Evolutionary conservation across 176 grass and related monocot species (phyloP).

Genomic region (Triticum monococcum): DNA sequence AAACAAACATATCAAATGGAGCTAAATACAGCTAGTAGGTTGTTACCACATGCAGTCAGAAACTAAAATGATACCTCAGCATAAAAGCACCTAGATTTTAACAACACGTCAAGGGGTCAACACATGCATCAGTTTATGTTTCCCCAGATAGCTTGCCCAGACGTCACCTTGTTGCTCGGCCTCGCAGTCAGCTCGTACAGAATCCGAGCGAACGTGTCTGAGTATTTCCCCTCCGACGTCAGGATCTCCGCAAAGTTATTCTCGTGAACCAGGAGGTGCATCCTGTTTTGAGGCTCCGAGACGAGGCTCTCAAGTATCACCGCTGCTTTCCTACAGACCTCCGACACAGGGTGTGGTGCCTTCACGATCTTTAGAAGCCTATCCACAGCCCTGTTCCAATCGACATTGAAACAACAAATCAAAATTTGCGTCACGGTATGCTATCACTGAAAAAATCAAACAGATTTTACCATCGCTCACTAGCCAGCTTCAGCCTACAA

Average conservation of each 20-base stretch:
- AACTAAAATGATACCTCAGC: not conserved
- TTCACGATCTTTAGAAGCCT: slow-evolving; percentile 89
- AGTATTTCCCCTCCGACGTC: slow-evolving; percentile 74
- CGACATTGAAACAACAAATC: not conserved
- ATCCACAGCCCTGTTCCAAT: slow-evolving; percentile 84
- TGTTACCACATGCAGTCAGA: slow-evolving; percentile 28
- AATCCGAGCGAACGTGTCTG: slow-evolving; percentile 91
- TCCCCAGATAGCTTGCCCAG: slow-evolving; percentile 86
- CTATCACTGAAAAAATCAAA: slow-evolving; percentile 15
- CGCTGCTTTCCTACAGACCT: slow-evolving; percentile 85
- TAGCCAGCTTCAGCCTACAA: slow-evolving; percentile 85
- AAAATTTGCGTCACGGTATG: slow-evolving; percentile 4
- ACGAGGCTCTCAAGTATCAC: slow-evolving; percentile 94
- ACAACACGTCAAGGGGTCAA: not conserved
- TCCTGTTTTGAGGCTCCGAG: slow-evolving; percentile 85
- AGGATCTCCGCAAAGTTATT: slow-evolving; percentile 91
- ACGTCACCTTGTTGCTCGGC: slow-evolving; percentile 72
- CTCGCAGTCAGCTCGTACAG: slow-evolving; percentile 83
- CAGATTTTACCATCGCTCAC: slow-evolving; percentile 73
- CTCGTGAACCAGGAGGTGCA: slow-evolving; percentile 83
- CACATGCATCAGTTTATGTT: slow-evolving; percentile 67
- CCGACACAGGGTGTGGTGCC: slow-evolving; percentile 69
- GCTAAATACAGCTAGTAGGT: slow-evolving; percentile 20
- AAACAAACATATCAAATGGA: not conserved
- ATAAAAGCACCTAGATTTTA: slow-evolving; percentile 3